These are phyloP conservation scores for Phialemoniopsis sp. DNA, from an alignment of 2,329 filamentous ascomycete species.

Conservation along the genomic window DNA sequence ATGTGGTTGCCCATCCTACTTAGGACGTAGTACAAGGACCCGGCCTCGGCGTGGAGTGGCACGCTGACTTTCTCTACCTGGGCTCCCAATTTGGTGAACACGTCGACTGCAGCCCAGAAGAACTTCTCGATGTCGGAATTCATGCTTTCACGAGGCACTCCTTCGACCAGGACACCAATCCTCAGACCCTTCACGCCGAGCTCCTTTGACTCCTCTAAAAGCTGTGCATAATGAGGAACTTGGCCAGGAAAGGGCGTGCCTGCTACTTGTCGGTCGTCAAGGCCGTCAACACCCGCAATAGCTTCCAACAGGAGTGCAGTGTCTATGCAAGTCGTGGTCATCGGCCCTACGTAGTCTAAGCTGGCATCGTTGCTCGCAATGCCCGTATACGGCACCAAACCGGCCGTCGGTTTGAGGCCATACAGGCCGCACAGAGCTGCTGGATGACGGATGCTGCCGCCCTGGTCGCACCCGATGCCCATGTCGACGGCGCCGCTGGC, in stretches of 20 bases:
- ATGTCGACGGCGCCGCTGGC: slow-evolving; percentile 23
- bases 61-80: slow-evolving; percentile 19
- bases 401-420: slow-evolving; percentile 25
- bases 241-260: slow-evolving; percentile 12
- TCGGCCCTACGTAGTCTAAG: slow-evolving; percentile 25
- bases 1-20: slow-evolving; percentile 22
- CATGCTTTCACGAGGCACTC: slow-evolving; percentile 12
- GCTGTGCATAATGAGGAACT: slow-evolving; percentile 9
- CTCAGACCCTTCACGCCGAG: slow-evolving; percentile 17
- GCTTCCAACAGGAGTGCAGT: slow-evolving; percentile 22
- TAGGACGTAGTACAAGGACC: slow-evolving; percentile 13
- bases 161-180: slow-evolving; percentile 22
- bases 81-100: slow-evolving; percentile 19
- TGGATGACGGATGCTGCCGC: slow-evolving; percentile 25
- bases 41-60: slow-evolving; percentile 17
- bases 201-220: slow-evolving; percentile 1
- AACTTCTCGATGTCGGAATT: slow-evolving; percentile 15
- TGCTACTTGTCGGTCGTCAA: slow-evolving; percentile 24
- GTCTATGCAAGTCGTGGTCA: slow-evolving; percentile 19
- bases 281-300: slow-evolving; percentile 23
- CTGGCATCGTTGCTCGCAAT: slow-evolving; percentile 21
- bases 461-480: slow-evolving; percentile 27
- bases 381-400: slow-evolving; percentile 26
- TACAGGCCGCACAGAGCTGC: slow-evolving; percentile 22
- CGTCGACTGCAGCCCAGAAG: slow-evolving; percentile 17